phyloP scores from a whole-genome alignment of 257 asterid species.

The Plantago elongata region DNA sequence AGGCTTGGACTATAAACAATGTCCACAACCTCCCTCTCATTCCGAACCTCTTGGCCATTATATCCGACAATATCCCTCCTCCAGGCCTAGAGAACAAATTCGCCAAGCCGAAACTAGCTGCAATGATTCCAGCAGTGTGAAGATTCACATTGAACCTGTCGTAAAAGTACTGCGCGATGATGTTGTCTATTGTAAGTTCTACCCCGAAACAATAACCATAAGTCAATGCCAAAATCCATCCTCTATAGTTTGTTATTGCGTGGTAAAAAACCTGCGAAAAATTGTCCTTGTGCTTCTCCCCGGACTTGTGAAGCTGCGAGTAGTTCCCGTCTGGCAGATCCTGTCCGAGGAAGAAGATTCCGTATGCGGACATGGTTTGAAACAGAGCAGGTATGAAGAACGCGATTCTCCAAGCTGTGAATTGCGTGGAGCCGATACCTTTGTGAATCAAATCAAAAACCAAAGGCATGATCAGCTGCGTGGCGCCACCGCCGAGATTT shows the following conservation, averaged over 20 bases:
- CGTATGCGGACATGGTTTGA: slow-evolving; percentile 61
- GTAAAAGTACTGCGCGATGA: slow-evolving; percentile 75
- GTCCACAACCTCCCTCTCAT: slow-evolving; percentile 88
- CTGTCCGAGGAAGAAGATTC: slow-evolving; percentile 65
- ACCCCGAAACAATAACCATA: slow-evolving; percentile 90
- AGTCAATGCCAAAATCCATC: slow-evolving; percentile 73
- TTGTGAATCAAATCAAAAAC: slow-evolving; percentile 39
- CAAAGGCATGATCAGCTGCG: slow-evolving; percentile 83
- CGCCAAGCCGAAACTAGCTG: slow-evolving; percentile 82
- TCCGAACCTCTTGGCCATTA: slow-evolving; percentile 49
- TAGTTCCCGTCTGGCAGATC: slow-evolving; percentile 83
- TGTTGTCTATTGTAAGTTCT: slow-evolving; percentile 71
- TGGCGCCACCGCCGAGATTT: slow-evolving; percentile 84
- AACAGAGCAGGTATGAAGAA: slow-evolving; percentile 72
- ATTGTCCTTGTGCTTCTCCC: slow-evolving; percentile 62
- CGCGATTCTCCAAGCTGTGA: slow-evolving; percentile 80
- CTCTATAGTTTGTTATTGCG: slow-evolving; percentile 58
- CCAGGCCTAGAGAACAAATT: slow-evolving; percentile 73
- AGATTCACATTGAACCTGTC: slow-evolving; percentile 72
- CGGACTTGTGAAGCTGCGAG: slow-evolving; percentile 49
- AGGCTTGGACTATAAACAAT: slow-evolving; percentile 58
- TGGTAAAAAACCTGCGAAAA: slow-evolving; percentile 32
- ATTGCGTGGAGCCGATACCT: slow-evolving; percentile 41
- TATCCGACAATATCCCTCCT: slow-evolving; percentile 74
- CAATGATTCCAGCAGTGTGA: slow-evolving; percentile 70